Conservation (phyloP, 192 early-diverging fungal species). For the Coemansia sp. region DNA sequence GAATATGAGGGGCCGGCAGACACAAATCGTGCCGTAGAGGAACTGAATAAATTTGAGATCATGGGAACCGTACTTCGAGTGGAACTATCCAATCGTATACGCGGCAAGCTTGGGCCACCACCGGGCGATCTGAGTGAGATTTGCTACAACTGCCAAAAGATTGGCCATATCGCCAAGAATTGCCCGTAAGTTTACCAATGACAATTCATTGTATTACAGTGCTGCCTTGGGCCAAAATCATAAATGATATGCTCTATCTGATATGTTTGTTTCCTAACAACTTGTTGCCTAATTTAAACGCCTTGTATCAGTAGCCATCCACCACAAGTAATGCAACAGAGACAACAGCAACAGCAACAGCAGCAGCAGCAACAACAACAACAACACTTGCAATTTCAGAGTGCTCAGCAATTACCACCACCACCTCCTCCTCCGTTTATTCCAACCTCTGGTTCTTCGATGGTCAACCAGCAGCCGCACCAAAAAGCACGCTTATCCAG, state of each 20-base stretch:
- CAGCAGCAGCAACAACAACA: constrained; percentile 7
- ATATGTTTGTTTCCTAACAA: not conserved
- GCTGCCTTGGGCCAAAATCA: too few species aligned
- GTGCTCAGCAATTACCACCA: not conserved
- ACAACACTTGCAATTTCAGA: not conserved
- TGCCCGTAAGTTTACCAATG: constrained; percentile 32
- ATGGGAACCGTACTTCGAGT: constrained; percentile 24
- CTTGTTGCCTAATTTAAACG: not conserved
- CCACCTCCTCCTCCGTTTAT: not conserved
- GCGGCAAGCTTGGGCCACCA: constrained; percentile 23
- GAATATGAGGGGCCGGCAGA: constrained; percentile 17
- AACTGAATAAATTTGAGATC: constrained; percentile 18
- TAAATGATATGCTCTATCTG: too few species aligned
- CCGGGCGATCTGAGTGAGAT: constrained; percentile 31
- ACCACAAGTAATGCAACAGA: not conserved
- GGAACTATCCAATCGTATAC: constrained; percentile 37
- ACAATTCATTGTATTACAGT: too few species aligned
- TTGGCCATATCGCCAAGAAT: constrained; percentile 40
- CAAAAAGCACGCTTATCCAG: constrained; percentile 8
- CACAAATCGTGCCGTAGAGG: constrained; percentile 11
- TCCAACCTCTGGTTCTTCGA: not conserved
- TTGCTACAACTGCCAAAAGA: constrained; percentile 32
- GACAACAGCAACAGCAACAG: constrained; percentile 2
- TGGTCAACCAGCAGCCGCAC: not conserved
- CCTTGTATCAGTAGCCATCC: not conserved